Evolutionary conservation across 306 rosid species (phyloP).

Genomic region (Pachyrhizus erosus): DNA sequence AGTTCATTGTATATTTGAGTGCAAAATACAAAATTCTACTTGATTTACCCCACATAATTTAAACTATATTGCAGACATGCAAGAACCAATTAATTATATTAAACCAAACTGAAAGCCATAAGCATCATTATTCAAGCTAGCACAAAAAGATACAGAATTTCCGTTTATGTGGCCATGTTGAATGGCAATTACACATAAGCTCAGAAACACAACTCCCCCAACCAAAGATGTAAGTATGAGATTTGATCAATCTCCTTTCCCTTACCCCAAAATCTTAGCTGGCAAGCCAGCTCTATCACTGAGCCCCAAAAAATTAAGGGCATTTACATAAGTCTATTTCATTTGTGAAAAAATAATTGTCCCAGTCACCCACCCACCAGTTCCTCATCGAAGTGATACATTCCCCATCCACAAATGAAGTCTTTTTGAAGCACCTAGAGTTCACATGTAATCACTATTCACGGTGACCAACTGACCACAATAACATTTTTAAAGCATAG

Average conservation of each 20-base stretch:
- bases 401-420: background rate
- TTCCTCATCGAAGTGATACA: conserved; percentile 9
- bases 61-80: background rate
- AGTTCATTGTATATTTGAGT: conserved; percentile 20
- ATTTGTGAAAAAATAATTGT: background rate
- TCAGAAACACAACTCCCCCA: background rate
- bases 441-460: background rate
- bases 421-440: conserved; percentile 19
- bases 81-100: background rate
- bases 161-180: background rate
- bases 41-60: background rate
- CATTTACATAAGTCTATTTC: background rate
- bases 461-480: background rate
- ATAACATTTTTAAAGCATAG: conserved; percentile 16
- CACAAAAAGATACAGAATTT: conserved; percentile 16
- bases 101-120: background rate
- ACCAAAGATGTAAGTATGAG: background rate
- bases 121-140: conserved; percentile 13
- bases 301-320: background rate
- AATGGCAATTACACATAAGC: background rate
- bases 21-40: background rate
- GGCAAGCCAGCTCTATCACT: conserved; percentile 6
- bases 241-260: background rate
- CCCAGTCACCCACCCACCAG: background rate
- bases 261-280: background rate